Percentiles rank a stretch among this genome's conserved stretches.
Evolutionary conservation across 164 flowering plant genomes (phyloP).

Genomic region (Vitis riparia): DNA sequence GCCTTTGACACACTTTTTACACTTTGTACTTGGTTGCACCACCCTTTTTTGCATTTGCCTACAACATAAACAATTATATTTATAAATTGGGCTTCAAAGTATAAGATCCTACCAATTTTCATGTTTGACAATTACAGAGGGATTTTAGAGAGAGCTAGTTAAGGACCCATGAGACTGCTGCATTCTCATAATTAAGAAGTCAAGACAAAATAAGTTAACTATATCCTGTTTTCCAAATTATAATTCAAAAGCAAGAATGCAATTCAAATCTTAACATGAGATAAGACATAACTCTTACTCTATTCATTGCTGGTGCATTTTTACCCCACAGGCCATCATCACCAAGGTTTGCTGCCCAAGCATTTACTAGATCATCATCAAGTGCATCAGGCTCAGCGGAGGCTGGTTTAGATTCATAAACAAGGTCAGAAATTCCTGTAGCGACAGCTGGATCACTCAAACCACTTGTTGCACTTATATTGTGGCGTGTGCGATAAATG

Average conservation of each 20-base stretch:
- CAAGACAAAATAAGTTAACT: no score
- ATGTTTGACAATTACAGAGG: no score
- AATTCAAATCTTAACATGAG: not conserved
- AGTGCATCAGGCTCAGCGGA: constrained; percentile 61
- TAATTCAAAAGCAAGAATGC: not conserved
- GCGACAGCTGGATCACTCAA: constrained; percentile 96
- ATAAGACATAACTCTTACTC: constrained; percentile 48
- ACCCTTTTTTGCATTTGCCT: no score
- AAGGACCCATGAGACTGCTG: no score
- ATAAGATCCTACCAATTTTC: no score
- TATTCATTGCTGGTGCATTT: constrained; percentile 89
- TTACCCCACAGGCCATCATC: constrained; percentile 85
- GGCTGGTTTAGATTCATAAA: constrained; percentile 74
- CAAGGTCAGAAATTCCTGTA: constrained; percentile 93
- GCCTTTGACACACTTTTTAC: no score
- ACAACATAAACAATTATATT: no score
- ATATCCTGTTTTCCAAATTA: not conserved
- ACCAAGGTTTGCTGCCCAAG: constrained; percentile 93
- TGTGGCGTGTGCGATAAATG: constrained; percentile 84
- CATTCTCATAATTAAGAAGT: no score
- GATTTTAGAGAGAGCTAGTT: no score
- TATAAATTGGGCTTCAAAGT: no score
- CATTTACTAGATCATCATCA: constrained; percentile 91
- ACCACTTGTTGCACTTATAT: constrained; percentile 88
- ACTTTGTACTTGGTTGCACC: no score